Base-by-base conservation (phyloP, 768 basidiomycete species). In the Pleurotus sapidus region DNA sequence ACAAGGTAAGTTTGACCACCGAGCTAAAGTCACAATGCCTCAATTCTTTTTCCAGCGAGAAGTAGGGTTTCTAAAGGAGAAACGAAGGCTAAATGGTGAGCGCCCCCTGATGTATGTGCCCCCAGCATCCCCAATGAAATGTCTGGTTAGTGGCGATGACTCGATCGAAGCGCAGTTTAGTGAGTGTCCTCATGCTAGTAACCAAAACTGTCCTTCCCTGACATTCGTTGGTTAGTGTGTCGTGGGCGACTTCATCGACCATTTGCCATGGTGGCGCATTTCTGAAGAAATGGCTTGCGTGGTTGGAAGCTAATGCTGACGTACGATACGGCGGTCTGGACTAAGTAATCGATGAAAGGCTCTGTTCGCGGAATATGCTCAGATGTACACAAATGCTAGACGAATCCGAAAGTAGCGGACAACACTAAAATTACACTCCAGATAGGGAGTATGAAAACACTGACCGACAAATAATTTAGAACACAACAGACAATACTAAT, bases 11-110 rank as follows among this genome's bases (percentile, higher is more conserved):
- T 65, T 24, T 46, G 18, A 4, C n/a, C 5, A 46, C 37, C 9
- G 20, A 39, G 38, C 34, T 57, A 42, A 11, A 6, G 34, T 14
- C n/a, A 51, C 23, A 6, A 37, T 24, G 37, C 38, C 25, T 42
- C 60, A 62, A 56, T 34, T 50, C 30, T 15, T 49, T 56, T 39
- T 55, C 5, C 65, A 93, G 84, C 80, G 93, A 38, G 91, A 96
- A 62, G 93, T 98, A 1, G 96, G 96, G 0, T 99, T 99, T 70
- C 70, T 99, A 65, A 92, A 89, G 67, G 97, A 99, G 66, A 90
- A 93, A 63, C 79, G 97, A 47, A 76, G 97, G 38, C 74, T 99
- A 65, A 99, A 99, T 67, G 92, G 89, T 87, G 62, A 47, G 80
- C 55, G 39, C 6, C 47, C 40, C 5, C 14, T 39, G 11, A 7